Conservation (phyloP, 2,329 filamentous ascomycete genomes). For the Exophiala mesophila region DNA sequence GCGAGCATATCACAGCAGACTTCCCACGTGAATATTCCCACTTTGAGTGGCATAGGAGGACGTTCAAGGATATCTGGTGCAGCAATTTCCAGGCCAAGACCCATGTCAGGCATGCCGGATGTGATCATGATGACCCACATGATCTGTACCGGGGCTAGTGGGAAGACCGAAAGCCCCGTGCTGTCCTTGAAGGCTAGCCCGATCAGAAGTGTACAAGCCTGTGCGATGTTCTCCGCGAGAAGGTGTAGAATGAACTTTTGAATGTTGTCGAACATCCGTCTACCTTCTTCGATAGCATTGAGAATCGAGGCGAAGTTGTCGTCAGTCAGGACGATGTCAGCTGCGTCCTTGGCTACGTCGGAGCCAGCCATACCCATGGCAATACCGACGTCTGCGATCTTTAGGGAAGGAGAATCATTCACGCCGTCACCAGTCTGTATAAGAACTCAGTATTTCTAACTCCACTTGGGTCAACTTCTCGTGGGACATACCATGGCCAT, state of each 20-base stretch:
- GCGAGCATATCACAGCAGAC: constrained; percentile 69
- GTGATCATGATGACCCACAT: constrained; percentile 95
- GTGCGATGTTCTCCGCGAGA: constrained; percentile 74
- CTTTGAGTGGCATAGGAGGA: constrained; percentile 56
- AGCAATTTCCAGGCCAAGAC: constrained; percentile 73
- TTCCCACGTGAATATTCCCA: constrained; percentile 72
- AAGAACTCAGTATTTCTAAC: too few species aligned
- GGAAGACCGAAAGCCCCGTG: constrained; percentile 71
- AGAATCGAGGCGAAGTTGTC: constrained; percentile 88
- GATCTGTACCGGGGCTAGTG: constrained; percentile 77
- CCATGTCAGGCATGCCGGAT: constrained; percentile 81
- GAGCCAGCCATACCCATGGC: constrained; percentile 78
- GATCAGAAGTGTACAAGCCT: constrained; percentile 76
- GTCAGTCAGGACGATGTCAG: constrained; percentile 68
- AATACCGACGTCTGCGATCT: constrained; percentile 78
- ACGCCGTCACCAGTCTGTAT: constrained; percentile 71
- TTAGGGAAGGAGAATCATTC: constrained; percentile 78
- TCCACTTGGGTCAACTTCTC: too few species aligned
- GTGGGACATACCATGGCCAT: constrained; percentile 60
- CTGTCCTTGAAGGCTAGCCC: constrained; percentile 76
- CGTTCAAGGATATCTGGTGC: constrained; percentile 72
- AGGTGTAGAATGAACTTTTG: constrained; percentile 82
- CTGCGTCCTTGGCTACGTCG: constrained; percentile 70
- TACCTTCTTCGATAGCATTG: constrained; percentile 74
- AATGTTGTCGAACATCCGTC: constrained; percentile 84